Base-by-base conservation (phyloP, 257 asterid species). In the Cinchona pubescens region DNA sequence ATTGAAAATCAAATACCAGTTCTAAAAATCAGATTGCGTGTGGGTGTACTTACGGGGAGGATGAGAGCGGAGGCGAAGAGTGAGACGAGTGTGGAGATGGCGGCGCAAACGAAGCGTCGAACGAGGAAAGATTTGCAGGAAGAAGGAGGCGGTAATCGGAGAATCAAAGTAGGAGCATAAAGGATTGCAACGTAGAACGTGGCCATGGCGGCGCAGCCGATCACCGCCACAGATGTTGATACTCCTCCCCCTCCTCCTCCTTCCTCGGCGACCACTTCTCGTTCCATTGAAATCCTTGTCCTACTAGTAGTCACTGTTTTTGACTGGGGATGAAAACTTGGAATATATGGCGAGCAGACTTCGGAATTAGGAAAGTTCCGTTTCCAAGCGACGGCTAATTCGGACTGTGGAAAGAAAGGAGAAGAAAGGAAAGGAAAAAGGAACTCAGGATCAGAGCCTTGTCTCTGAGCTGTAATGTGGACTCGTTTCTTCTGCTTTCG, bases 81-180 rank as follows among this genome's bases (percentile, higher is more conserved):
- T 15, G 97, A 95, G 63, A 86, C 84, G 74, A 84, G 40, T 76
- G 99, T 86, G 74, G 94, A 90, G 51, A 95, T 16, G 48, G 88
- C 93, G 21, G 94, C 98, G 87, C 98, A 92, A 27, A 86, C 48
- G 83, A 94, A 94, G 63, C 97, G 93, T 46, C 99, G 92, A 34
- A 90, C 78, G 85, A 92, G 30, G 79, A 83, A 87, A 58, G 96
- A 86, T 67, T 82, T 82, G 43, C 82, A 89, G 48, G 98, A 95
- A 80, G 76, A 63, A 7, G 99, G 90, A 69, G 91, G 97, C 2
- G 94, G 93, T 55, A 92, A 83, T 15, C 98, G 96, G 67, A 92
- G 92, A 75, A 95, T 68, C 78, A 90, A 73, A 15, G 96, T 80
- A 11, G 99, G 98, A 58, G 87, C 81, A 79, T 94, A 92, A n/a